Percentiles rank a stretch among this genome's conserved stretches.
Conservation (phyloP, 371 early-diverging fungal species). For the Mucor mucedo region DNA sequence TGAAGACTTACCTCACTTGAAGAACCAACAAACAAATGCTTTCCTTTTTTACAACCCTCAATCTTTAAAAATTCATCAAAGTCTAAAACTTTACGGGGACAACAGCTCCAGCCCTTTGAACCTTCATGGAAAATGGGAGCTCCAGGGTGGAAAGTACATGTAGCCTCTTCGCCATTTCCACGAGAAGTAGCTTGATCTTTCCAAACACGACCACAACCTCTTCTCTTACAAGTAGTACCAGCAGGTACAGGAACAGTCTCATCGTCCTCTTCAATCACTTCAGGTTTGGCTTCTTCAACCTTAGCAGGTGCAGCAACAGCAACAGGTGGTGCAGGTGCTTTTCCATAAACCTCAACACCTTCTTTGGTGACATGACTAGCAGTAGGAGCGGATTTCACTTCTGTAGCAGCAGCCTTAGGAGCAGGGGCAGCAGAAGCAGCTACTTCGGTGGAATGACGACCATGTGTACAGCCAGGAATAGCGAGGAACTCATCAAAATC, state of each 20-base stretch:
- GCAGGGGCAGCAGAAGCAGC: constrained; percentile 28
- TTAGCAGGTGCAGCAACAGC: constrained; percentile 24
- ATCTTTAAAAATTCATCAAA: constrained; percentile 97
- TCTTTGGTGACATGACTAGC: constrained; percentile 37
- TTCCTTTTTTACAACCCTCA: constrained; percentile 84
- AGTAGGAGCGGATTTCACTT: constrained; percentile 19
- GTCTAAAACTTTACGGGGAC: constrained; percentile 88
- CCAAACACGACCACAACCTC: constrained; percentile 77
- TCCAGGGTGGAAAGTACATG: constrained; percentile 89
- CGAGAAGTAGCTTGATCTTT: constrained; percentile 70
- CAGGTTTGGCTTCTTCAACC: constrained; percentile 24
- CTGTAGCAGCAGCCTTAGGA: constrained; percentile 16
- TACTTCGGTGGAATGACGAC: constrained; percentile 66
- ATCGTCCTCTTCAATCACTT: constrained; percentile 73
- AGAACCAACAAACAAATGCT: constrained; percentile 82
- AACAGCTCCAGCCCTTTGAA: constrained; percentile 91
- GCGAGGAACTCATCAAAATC: constrained; percentile 93
- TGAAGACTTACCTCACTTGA: constrained; percentile 28
- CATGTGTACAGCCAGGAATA: constrained; percentile 78
- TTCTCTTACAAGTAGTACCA: constrained; percentile 87
- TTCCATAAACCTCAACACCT: constrained; percentile 51
- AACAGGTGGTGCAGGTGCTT: constrained; percentile 21
- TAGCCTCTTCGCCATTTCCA: constrained; percentile 54
- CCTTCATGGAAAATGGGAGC: constrained; percentile 93
- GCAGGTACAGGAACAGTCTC: constrained; percentile 66